Conservation (phyloP, 768 basidiomycete genomes). For the Amyloporia xantha region DNA sequence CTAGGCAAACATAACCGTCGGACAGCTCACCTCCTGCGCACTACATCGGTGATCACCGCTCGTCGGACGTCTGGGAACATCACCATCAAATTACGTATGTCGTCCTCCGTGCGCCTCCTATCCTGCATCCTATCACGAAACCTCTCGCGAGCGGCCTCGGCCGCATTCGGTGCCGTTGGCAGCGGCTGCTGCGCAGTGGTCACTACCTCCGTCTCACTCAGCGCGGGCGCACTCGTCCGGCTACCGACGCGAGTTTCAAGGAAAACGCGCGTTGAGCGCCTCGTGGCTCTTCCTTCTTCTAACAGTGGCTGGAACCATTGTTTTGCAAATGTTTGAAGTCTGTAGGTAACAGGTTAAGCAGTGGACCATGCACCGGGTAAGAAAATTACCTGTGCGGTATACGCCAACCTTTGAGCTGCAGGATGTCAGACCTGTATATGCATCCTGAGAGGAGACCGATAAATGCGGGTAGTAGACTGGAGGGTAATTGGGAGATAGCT, state of each 20-base stretch:
- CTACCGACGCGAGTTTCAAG: conserved; percentile 41
- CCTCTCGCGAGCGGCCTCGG: conserved; percentile 11
- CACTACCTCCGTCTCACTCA: conserved; percentile 50
- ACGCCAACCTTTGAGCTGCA: conserved; percentile 75
- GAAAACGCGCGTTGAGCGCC: conserved; percentile 66
- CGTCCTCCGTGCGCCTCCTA: conserved; percentile 63
- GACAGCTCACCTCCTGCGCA: conserved; percentile 81
- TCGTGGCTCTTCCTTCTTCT: conserved; percentile 54
- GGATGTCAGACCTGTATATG: conserved; percentile 78
- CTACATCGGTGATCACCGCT: conserved; percentile 64
- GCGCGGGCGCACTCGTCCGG: conserved; percentile 12
- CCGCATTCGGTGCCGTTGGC: conserved; percentile 31
- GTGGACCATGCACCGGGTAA: background rate
- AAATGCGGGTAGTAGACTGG: conserved; percentile 52
- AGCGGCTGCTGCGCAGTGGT: conserved; percentile 41
- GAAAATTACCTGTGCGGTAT: conserved; percentile 38
- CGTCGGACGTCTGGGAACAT: conserved; percentile 84
- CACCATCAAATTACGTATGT: conserved; percentile 62
- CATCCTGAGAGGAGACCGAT: conserved; percentile 68
- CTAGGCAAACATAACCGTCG: no score
- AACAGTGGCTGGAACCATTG: conserved; percentile 60
- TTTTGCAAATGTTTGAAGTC: conserved; percentile 45
- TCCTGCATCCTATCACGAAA: conserved; percentile 12
- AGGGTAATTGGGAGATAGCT: conserved; percentile 58
- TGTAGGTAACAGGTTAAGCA: background rate